phyloP scores from a whole-genome alignment of 805 yeast species.

The Starmerella stigmatis region DNA sequence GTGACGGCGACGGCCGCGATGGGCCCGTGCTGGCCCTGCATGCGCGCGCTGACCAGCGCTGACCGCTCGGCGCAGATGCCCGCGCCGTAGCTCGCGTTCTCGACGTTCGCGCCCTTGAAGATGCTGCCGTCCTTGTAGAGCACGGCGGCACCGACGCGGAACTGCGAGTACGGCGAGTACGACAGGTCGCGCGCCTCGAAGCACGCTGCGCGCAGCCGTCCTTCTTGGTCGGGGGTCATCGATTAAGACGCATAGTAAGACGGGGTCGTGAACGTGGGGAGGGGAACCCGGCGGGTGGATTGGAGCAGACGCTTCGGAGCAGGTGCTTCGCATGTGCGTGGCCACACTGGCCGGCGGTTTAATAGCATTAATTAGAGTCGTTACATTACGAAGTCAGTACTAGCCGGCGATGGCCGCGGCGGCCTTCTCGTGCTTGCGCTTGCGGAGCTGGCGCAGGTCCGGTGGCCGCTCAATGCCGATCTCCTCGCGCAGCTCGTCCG shows the following conservation, averaged over 20 bases:
- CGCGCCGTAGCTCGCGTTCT: conserved; percentile 83
- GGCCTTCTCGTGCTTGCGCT: conserved; percentile 9
- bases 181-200: conserved; percentile 40
- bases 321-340: too few species aligned
- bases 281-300: too few species aligned
- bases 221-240: conserved; percentile 8
- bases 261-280: too few species aligned
- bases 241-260: conserved; percentile 1
- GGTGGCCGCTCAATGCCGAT: conserved; percentile 71
- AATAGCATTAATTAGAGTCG: not conserved
- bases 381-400: too few species aligned
- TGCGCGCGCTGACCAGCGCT: conserved; percentile 49
- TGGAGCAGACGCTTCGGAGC: too few species aligned
- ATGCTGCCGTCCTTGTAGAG: conserved; percentile 41
- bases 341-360: too few species aligned
- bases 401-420: not conserved
- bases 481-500: conserved; percentile 57
- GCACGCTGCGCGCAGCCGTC: conserved; percentile 20
- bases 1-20: conserved; percentile 59
- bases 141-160: conserved; percentile 75
- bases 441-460: conserved; percentile 55
- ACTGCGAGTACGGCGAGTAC: conserved; percentile 65
- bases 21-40: conserved; percentile 26
- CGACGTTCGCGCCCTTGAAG: conserved; percentile 75
- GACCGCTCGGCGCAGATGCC: conserved; percentile 69